A percentile compares a stretch with the other conserved stretches of the same genome.
phyloP scores from a whole-genome alignment of 768 basidiomycete species.

The Sarcodon sp. region DNA sequence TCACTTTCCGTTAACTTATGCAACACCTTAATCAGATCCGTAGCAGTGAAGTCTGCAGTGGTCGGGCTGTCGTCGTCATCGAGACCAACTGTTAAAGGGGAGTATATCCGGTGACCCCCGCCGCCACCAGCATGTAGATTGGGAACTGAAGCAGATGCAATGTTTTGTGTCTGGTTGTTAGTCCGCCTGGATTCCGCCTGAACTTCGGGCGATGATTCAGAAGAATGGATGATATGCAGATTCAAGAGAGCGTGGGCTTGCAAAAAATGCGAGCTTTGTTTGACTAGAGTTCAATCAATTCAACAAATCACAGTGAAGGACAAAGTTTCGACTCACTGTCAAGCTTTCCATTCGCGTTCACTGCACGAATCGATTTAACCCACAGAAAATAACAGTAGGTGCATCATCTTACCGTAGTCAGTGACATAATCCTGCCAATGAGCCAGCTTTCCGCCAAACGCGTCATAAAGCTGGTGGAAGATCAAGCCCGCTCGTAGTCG shows the following conservation, averaged over 20 bases:
- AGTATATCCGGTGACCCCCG: constrained; percentile 23
- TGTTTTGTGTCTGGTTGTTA: not conserved
- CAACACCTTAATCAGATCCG: constrained; percentile 76
- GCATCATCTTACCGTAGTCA: constrained; percentile 42
- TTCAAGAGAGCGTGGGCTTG: constrained; percentile 79
- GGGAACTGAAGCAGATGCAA: constrained; percentile 9
- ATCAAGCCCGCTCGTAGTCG: constrained; percentile 36
- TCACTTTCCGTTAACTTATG: constrained; percentile 56
- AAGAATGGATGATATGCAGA: constrained; percentile 78
- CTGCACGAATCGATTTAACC: constrained; percentile 23
- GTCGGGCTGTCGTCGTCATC: constrained; percentile 18
- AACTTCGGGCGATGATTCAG: constrained; percentile 32
- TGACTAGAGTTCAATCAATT: constrained; percentile 29
- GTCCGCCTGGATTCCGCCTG: constrained; percentile 12
- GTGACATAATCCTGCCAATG: constrained; percentile 76
- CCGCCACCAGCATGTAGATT: constrained; percentile 11
- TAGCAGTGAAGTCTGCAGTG: constrained; percentile 60
- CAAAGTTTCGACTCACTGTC: constrained; percentile 35
- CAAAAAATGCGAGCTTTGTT: constrained; percentile 71
- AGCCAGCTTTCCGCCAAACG: constrained; percentile 74
- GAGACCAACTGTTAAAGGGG: constrained; percentile 14
- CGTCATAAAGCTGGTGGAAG: constrained; percentile 65
- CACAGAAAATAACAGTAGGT: not conserved
- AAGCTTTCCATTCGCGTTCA: constrained; percentile 60
- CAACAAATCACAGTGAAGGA: not conserved